Base-by-base conservation (phyloP, 1,139 yeast species). In the Taphrina sp. region DNA sequence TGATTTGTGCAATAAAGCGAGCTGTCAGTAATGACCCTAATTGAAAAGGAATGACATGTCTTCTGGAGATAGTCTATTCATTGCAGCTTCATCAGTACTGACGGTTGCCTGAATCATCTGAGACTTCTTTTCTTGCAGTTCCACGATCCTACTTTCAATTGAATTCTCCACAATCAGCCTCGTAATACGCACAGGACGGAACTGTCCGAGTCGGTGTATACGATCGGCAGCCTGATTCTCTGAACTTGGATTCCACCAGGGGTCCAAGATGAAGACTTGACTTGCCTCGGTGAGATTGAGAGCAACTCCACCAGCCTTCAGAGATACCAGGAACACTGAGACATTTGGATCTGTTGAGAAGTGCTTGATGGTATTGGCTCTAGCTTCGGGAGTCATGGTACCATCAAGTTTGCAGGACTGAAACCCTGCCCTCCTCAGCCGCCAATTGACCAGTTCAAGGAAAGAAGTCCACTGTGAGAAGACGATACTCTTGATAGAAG, bases 181-280 rank as follows among this genome's bases (percentile, higher is more conserved):
- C 3, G 95, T 88, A 64, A 92, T 89, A 61, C 86, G 78, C n/a
- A 92, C 95, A 0, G 98, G 98, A 61, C 98, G 74, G 65, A 80
- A 86, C 68, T 92, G 99, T 3, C 97, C 97, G 61, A 92, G 92
- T 72, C 98, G 81, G 71, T 92, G 98, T 20, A 92, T 96, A 71
- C 99, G 81, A 70, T 94, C 99, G 73, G 95, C 95, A 47, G 95
- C 85, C 69, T 92, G 98, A 90, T 96, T 92, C 70, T 92, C 97
- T 3, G 90, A 95, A 64, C 95, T 85, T 0, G 97, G 97, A 67
- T 92, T 92, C 97, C 97, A 92, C 98, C 98, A 92, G 24, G 97
- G 96, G 66, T 92, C 98, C 75, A 92, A 67, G 20, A 81, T 62
- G 2, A 80, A 70, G 14, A 80, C 83, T 16, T 26, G 31, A 0